Evolutionary conservation across 2,329 filamentous ascomycete genomes (phyloP).

Genomic region (Aspergillus sp.): DNA sequence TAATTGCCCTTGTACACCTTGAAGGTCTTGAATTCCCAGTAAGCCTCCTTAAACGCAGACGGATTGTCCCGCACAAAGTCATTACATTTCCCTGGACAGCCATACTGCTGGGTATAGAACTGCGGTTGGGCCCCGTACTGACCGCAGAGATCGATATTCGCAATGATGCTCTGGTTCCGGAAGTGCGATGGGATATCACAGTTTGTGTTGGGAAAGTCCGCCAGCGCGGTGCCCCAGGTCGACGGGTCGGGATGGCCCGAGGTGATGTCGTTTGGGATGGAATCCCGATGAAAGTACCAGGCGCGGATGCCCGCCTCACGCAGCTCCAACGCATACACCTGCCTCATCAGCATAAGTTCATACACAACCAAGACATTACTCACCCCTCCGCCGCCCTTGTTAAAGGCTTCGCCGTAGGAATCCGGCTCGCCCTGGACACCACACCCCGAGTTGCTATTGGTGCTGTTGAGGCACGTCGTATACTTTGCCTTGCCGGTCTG

Average conservation of each 20-base stretch:
- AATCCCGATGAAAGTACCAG: conserved; percentile 57
- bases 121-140: conserved; percentile 44
- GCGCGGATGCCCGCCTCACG: conserved; percentile 60
- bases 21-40: conserved; percentile 64
- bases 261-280: conserved; percentile 54
- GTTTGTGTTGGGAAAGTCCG: conserved; percentile 64
- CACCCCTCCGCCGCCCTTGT: conserved; percentile 54
- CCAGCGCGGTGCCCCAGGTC: conserved; percentile 60
- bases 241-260: conserved; percentile 56
- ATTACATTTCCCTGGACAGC: conserved; percentile 55
- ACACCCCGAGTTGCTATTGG: conserved; percentile 58
- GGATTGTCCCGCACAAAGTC: conserved; percentile 60
- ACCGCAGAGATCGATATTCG: conserved; percentile 66
- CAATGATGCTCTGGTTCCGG: conserved; percentile 64
- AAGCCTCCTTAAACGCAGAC: conserved; percentile 57
- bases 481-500: conserved; percentile 48
- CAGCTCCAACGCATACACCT: conserved; percentile 61
- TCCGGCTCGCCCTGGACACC: conserved; percentile 46
- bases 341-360: neutral
- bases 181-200: conserved; percentile 63
- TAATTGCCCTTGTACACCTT: conserved; percentile 51
- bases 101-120: conserved; percentile 33
- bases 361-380: neutral
- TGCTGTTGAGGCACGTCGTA: conserved; percentile 52
- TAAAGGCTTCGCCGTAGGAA: conserved; percentile 55